Base-by-base conservation (phyloP, 2,329 filamentous ascomycete species). In the Colletotrichum higginsianum region DNA sequence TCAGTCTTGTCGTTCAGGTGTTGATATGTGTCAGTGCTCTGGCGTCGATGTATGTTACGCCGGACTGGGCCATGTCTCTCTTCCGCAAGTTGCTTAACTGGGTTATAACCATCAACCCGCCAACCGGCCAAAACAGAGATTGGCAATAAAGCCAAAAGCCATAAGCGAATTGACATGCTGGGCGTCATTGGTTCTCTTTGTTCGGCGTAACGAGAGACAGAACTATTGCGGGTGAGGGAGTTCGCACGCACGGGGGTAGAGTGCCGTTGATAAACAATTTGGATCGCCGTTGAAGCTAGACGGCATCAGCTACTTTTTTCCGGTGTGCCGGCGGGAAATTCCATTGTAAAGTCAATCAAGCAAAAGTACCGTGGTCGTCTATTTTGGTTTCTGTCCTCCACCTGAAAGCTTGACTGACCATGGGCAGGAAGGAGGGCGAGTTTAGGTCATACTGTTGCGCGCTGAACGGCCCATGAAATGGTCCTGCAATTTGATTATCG, bases 121-220 rank as follows among this genome's bases (percentile, higher is more conserved):
- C 67, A 70, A 47, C 60, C 16, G 13, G 67, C 67, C n/a, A 70
- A 3, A 16, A 40, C 67, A 4, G 61, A 42, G 55, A 61, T 66
- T 1, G 67, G 67, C 55, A 70, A 30, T 23, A 70, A 18, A 8
- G 61, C 49, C 47, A 70, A 11, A 46, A 66, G 13, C 23, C 66
- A 26, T 4, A 13, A 18, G 35, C 61, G 61, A 1, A 66, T 26
- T 13, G 61, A 66, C 12, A 42, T 26, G 8, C 26, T 13, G 3
- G 67, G 23, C 15, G 30, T 40, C 61, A 70, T 70, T 30, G 1
- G n/a, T 16, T 30, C 21, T 23, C 6, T 7, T 6, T 12, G 21
- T 38, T 40, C 26, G 18, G n/a, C 2, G 16, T 46, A 23, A 7
- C 8, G 26, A 55, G 2, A 38, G 18, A 38, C 21, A 7, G 30